Evolutionary conservation across 352 stramenopile species (phyloP), one percentile per base, ranked within the genome.

Genomic region (Pythium brassicae): DNA sequence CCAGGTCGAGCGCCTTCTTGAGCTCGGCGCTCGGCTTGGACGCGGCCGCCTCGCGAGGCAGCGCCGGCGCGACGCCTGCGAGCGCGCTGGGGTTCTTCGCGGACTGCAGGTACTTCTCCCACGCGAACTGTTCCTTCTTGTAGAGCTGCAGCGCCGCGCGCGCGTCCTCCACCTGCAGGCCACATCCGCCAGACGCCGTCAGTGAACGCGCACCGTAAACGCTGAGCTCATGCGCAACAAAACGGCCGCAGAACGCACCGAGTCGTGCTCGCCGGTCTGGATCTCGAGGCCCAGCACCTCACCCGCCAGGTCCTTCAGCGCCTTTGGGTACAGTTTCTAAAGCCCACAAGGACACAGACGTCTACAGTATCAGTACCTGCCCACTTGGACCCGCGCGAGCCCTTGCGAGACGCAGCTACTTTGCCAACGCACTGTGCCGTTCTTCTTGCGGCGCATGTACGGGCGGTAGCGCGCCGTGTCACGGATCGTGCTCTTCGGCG

Each of bases 391-490:
- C n/a, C n/a, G n/a, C n/a, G n/a, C n/a, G n/a, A n/a, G n/a, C n/a
- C n/a, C n/a, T n/a, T n/a, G n/a, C 34, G 39, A 45, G 12, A 9
- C 14, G 34, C 34, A 40, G 12, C 9, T 12, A 14, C n/a, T 12
- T 14, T 8, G 20, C 20, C 4, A 17, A 65, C 76, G 26, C 74
- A 94, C 83, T 49, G 83, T 92, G 63, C 83, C 85, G 43, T 87
- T 93, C 56, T 83, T 78, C 65, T 89, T 92, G 50, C 81, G 83
- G 55, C 82, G 76, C 85, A 94, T 94, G 64, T 93, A 93, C 54
- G 83, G 83, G 35, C 83, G 76, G 60, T 94, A 90, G 55, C 86
- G 83, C 34, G 83, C 82, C 49, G 85, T 94, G 58, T 94, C 85
- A 17, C 85, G 85, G 50, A 92, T 87, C 29, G 91, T 50, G 43